phyloP scores from a whole-genome alignment of 306 rosid genomes.

The Morella rubra region DNA sequence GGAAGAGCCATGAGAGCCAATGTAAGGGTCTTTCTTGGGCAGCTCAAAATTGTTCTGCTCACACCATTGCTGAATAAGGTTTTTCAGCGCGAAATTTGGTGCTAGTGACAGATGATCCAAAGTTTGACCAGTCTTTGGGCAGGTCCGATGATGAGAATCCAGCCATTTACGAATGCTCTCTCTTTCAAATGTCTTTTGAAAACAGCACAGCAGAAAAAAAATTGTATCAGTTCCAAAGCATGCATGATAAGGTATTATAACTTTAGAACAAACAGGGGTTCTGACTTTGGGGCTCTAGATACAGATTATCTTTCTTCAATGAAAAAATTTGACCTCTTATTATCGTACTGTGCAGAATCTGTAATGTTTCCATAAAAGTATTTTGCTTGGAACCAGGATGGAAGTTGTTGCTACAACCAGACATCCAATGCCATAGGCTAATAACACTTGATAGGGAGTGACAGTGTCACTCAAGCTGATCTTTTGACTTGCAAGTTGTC shows the following conservation, averaged over 20 bases:
- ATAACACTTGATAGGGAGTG: neutral
- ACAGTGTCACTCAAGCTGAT: neutral
- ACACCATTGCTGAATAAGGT: conserved; percentile 67
- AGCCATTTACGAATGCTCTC: conserved; percentile 89
- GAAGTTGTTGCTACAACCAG: neutral
- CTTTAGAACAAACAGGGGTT: too few relatives aligned
- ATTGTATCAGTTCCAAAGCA: neutral
- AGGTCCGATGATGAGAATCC: conserved; percentile 51
- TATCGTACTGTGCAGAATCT: neutral
- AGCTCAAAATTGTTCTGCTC: conserved; percentile 54
- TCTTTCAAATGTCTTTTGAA: conserved; percentile 71
- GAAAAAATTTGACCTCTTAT: too few relatives aligned
- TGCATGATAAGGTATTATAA: neutral
- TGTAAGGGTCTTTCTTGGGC: conserved; percentile 40
- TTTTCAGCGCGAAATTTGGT: conserved; percentile 59
- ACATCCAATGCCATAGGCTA: too few relatives aligned
- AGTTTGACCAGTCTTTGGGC: conserved; percentile 56
- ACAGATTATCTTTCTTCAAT: too few relatives aligned
- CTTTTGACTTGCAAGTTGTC: neutral
- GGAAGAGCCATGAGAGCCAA: conserved; percentile 31
- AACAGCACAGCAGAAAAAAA: neutral
- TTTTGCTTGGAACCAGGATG: neutral
- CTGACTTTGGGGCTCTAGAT: too few relatives aligned
- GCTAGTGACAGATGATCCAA: conserved; percentile 50
- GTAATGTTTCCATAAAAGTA: neutral